Evolutionary conservation across 257 asterid species (phyloP).

Genomic region (Solanum sejunctum): DNA sequence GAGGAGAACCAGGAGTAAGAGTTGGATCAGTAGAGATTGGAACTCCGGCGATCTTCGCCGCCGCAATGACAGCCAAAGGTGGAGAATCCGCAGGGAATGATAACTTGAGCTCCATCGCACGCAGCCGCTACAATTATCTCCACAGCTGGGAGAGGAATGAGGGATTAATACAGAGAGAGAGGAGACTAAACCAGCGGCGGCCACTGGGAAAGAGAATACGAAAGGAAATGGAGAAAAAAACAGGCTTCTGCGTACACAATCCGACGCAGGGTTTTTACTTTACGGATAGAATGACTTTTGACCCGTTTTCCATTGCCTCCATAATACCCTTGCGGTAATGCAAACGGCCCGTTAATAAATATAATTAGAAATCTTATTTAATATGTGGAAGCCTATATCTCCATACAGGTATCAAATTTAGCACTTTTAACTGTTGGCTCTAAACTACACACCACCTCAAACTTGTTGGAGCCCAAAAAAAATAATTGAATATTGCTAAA

Average conservation of each 20-base stretch:
- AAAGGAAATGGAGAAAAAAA: background rate
- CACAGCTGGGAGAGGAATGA: background rate
- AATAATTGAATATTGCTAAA: too few relatives aligned
- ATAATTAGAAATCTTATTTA: too few relatives aligned
- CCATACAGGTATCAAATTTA: background rate
- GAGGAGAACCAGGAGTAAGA: slow-evolving; percentile 44
- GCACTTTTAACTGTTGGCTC: background rate
- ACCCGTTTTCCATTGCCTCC: background rate
- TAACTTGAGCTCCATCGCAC: slow-evolving; percentile 34
- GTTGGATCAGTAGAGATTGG: slow-evolving; percentile 26
- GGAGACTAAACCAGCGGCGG: background rate
- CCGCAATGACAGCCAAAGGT: slow-evolving; percentile 60
- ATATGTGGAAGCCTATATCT: too few relatives aligned
- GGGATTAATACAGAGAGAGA: background rate
- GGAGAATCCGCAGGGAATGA: slow-evolving; percentile 46
- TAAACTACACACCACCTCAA: background rate
- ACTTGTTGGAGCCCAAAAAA: too few relatives aligned
- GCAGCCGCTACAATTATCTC: background rate
- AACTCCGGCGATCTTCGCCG: slow-evolving; percentile 56
- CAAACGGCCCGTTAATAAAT: too few relatives aligned
- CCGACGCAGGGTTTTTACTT: background rate
- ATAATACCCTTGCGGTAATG: too few relatives aligned
- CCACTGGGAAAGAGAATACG: background rate
- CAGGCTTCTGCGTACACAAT: background rate
- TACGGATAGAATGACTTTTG: background rate